A percentile compares a stretch with the other conserved stretches of the same genome.
phyloP scores from a whole-genome alignment of 2,329 filamentous ascomycete genomes.

The Cadophora sp. region DNA sequence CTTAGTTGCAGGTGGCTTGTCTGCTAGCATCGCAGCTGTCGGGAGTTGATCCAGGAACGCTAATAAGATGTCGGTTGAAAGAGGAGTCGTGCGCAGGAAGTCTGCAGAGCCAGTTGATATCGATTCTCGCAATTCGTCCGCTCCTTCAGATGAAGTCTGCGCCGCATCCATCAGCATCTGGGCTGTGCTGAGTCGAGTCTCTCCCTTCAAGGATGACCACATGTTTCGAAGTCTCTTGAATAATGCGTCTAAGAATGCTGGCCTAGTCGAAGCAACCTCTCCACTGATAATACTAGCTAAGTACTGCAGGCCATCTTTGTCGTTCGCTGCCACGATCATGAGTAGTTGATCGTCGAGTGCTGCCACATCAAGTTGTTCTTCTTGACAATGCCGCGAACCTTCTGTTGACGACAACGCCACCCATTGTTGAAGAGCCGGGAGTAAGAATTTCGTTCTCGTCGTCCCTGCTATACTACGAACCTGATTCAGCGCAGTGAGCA shows the following conservation, averaged over 20 bases:
- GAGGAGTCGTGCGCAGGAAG: conserved; percentile 73
- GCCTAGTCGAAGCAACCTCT: conserved; percentile 51
- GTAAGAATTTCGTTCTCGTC: conserved; percentile 74
- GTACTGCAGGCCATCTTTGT: conserved; percentile 61
- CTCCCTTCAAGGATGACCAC: conserved; percentile 75
- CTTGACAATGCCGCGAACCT: conserved; percentile 55
- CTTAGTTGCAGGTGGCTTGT: conserved; percentile 77
- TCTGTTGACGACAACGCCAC: conserved; percentile 59
- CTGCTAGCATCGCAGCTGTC: conserved; percentile 73
- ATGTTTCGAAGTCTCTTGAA: conserved; percentile 74
- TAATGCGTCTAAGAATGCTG: conserved; percentile 64
- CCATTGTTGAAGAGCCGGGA: conserved; percentile 79
- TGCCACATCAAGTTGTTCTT: conserved; percentile 53
- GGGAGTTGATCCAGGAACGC: conserved; percentile 78
- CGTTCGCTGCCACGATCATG: conserved; percentile 58
- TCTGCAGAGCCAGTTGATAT: conserved; percentile 70
- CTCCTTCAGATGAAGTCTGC: conserved; percentile 49
- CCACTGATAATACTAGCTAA: conserved; percentile 58
- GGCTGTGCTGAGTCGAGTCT: conserved; percentile 64
- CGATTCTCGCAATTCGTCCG: conserved; percentile 41
- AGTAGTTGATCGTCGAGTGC: conserved; percentile 61
- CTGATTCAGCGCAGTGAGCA: conserved; percentile 76
- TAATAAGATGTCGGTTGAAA: conserved; percentile 75
- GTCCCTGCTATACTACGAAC: conserved; percentile 74
- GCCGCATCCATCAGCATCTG: conserved; percentile 68